Percentiles rank a stretch among this genome's conserved stretches.
Conservation (phyloP, 306 rosid species). For the Ammopiptanthus mongolicus region DNA sequence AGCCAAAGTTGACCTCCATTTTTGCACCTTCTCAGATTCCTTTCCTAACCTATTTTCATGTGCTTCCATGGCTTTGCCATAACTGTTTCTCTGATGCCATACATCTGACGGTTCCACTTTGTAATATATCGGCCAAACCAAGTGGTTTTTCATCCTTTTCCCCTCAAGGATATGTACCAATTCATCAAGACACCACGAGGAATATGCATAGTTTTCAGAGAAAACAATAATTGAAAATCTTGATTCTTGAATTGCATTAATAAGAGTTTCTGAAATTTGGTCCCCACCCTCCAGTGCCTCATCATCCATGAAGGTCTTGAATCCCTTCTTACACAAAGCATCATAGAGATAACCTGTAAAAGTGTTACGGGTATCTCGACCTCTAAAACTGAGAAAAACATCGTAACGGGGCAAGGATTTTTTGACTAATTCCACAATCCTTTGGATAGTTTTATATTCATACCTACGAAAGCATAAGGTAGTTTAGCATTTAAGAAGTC, state of each 20-base stretch:
- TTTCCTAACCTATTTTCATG: not conserved
- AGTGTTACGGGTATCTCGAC: not conserved
- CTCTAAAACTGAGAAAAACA: not conserved
- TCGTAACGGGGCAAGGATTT: not conserved
- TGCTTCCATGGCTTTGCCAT: not conserved
- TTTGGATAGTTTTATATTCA: not conserved
- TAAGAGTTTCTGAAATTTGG: not conserved
- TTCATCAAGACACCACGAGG: constrained; percentile 11
- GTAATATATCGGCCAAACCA: constrained; percentile 1
- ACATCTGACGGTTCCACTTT: not conserved
- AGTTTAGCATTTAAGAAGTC: too few species aligned
- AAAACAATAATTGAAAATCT: constrained; percentile 3
- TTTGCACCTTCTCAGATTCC: not conserved
- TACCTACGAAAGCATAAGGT: not conserved
- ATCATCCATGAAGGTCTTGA: constrained; percentile 12
- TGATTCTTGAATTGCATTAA: not conserved
- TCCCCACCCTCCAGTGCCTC: not conserved
- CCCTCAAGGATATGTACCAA: not conserved
- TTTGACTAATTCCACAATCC: not conserved
- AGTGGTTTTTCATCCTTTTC: not conserved
- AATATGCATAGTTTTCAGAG: constrained; percentile 5
- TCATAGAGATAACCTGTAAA: not conserved
- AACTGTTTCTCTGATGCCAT: not conserved
- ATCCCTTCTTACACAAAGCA: not conserved
- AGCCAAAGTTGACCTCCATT: not conserved